These are phyloP conservation scores for Curvularia verruculosa DNA, from an alignment of 2,329 filamentous ascomycete genomes.

Conservation along the genomic window DNA sequence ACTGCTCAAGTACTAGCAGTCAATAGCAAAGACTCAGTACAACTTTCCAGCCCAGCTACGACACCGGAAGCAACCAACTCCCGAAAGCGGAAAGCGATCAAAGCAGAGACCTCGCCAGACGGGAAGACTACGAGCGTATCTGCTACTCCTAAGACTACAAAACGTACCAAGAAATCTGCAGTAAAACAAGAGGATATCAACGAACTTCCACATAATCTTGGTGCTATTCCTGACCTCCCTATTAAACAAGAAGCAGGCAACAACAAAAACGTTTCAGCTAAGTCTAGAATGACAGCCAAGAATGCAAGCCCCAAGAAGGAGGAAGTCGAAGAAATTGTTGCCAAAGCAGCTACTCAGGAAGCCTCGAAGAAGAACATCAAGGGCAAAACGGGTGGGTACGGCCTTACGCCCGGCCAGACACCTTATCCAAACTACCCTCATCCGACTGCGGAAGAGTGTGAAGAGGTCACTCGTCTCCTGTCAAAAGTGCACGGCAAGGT, in stretches of 20 bases:
- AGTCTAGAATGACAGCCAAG: conserved; percentile 30
- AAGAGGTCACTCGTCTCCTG: conserved; percentile 70
- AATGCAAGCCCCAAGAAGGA: conserved; percentile 27
- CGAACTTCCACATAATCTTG: conserved; percentile 64
- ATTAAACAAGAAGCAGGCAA: conserved; percentile 12
- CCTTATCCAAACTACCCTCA: conserved; percentile 72
- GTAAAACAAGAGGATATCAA: conserved; percentile 51
- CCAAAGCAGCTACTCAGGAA: conserved; percentile 33
- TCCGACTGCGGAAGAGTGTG: conserved; percentile 72
- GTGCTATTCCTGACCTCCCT: conserved; percentile 34
- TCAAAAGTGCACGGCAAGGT: conserved; percentile 69
- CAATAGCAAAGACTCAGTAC: conserved; percentile 35
- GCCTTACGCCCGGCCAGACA: conserved; percentile 56
- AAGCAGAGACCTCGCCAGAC: conserved; percentile 24
- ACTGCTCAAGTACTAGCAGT: conserved; percentile 14
- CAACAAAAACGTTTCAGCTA: conserved; percentile 14
- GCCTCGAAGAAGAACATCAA: conserved; percentile 43
- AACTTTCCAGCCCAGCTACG: conserved; percentile 53
- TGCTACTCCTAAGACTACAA: conserved; percentile 37
- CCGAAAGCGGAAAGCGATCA: conserved; percentile 37
- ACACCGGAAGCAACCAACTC: conserved; percentile 44
- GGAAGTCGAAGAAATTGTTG: conserved; percentile 29
- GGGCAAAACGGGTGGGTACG: conserved; percentile 52
- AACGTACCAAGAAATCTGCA: conserved; percentile 46
- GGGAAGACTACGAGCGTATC: conserved; percentile 8